Conservation (phyloP, 192 early-diverging fungal genomes). For the Coemansia sp. region DNA sequence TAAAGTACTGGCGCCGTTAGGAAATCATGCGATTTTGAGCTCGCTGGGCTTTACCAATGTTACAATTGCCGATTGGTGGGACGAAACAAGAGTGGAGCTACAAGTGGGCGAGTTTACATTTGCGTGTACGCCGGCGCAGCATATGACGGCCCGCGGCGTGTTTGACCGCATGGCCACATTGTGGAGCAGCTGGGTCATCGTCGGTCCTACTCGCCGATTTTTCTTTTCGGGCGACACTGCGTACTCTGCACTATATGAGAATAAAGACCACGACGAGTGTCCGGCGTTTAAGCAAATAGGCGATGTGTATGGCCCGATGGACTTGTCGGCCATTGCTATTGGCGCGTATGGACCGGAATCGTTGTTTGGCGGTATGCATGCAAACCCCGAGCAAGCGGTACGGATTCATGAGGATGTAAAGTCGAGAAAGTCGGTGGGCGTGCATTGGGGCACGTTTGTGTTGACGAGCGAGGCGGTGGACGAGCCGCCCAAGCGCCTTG, state of each 20-base stretch:
- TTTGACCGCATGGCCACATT: slow-evolving; percentile 71
- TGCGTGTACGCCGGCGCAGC: slow-evolving; percentile 72
- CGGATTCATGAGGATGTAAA: slow-evolving; percentile 73
- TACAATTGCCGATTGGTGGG: slow-evolving; percentile 78
- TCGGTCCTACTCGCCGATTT: slow-evolving; percentile 36
- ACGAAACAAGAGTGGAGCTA: slow-evolving; percentile 45
- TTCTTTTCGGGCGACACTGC: slow-evolving; percentile 70
- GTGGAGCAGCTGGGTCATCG: slow-evolving; percentile 76
- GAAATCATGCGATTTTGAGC: slow-evolving; percentile 67
- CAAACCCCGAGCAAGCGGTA: slow-evolving; percentile 77
- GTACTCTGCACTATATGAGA: slow-evolving; percentile 64
- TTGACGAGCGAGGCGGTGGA: slow-evolving; percentile 68
- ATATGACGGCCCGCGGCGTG: slow-evolving; percentile 56
- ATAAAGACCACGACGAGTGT: slow-evolving; percentile 62
- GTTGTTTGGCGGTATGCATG: slow-evolving; percentile 70
- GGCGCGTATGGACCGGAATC: slow-evolving; percentile 78
- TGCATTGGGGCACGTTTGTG: slow-evolving; percentile 86
- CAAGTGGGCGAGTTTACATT: slow-evolving; percentile 47
- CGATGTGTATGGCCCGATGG: slow-evolving; percentile 67
- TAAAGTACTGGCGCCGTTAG: slow-evolving; percentile 75
- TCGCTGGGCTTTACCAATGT: slow-evolving; percentile 58
- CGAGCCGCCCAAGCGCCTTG: slow-evolving; percentile 67
- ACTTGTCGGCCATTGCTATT: slow-evolving; percentile 78
- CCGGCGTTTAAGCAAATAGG: slow-evolving; percentile 86
- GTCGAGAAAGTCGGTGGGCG: slow-evolving; percentile 66